These are phyloP conservation scores for Hypocreales sp. DNA, from an alignment of 2,329 filamentous ascomycete species.

Conservation along the genomic window DNA sequence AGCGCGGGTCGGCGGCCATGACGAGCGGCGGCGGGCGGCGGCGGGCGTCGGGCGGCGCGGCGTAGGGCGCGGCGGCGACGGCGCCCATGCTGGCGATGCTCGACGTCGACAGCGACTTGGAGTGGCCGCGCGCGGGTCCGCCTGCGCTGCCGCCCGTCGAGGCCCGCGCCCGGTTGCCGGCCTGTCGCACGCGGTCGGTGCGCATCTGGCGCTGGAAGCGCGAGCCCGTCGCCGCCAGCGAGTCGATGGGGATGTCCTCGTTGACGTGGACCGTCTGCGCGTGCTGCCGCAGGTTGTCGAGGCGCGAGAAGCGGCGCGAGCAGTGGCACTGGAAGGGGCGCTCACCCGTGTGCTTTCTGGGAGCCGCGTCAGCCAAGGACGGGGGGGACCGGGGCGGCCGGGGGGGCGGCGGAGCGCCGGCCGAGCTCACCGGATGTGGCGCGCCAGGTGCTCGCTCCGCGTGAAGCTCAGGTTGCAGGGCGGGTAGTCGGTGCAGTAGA, in stretches of 20 bases:
- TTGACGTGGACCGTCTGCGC: slow-evolving; percentile 96
- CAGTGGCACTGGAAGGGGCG: slow-evolving; percentile 95
- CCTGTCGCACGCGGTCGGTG: slow-evolving; percentile 67
- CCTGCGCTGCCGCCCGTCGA: slow-evolving; percentile 62
- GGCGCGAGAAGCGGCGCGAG: slow-evolving; percentile 75
- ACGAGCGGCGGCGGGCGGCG: slow-evolving; percentile 68
- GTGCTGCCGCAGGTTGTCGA: slow-evolving; percentile 92
- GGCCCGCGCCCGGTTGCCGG: slow-evolving; percentile 57
- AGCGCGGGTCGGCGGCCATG: slow-evolving; percentile 60
- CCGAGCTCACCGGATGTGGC: slow-evolving; percentile 64
- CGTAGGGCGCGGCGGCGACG: slow-evolving; percentile 50
- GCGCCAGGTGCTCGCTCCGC: slow-evolving; percentile 82
- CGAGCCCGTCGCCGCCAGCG: slow-evolving; percentile 80
- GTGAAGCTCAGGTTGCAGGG: slow-evolving; percentile 93
- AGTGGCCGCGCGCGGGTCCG: slow-evolving; percentile 61
- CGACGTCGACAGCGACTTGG: slow-evolving; percentile 72
- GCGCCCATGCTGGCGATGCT: slow-evolving; percentile 68
- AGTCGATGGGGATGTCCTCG: slow-evolving; percentile 89
- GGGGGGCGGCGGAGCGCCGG: no score
- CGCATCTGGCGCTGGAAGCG: slow-evolving; percentile 85
- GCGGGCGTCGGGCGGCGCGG: slow-evolving; percentile 48
- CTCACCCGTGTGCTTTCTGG: slow-evolving; percentile 91
- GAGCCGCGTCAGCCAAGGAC: slow-evolving; percentile 3
- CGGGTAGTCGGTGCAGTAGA: slow-evolving; percentile 91
- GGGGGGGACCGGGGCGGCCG: background rate